Evolutionary conservation across 169 alveolate genomes (phyloP), one percentile per base, ranked within the genome.

Genomic region (Miamiensis avidus): DNA sequence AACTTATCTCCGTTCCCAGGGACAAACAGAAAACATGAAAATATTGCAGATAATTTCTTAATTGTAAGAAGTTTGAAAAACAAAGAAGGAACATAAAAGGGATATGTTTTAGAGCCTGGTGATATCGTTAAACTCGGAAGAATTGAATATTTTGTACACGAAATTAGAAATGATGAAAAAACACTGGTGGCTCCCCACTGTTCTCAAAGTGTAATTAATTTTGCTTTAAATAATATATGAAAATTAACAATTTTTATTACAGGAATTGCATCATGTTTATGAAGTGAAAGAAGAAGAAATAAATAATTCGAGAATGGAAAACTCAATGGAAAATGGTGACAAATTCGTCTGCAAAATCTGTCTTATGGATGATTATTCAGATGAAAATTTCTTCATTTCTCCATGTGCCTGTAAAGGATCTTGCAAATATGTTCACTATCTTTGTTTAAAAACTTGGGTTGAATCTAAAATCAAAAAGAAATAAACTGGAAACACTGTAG

Each of bases 351-450:
- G 98, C 76, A 90, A 95, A 86, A 89, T 96, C 72, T 96, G 98
- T 72, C 92, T 93, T 88, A 26, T 85, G 1, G 95, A 91, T 32
- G 97, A 93, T 28, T 83, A 83, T 34, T 89, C 89, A 30, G 89
- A 81, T 0, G 83, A 89, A 16, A 91, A 95, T 65, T 97, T 97
- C 31, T 88, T 95, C 15, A 82, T 95, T 28, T 88, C 92, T 82
- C 95, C 96, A 29, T 96, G 98, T 82, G 88, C 93, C 34, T 96
- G 98, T 74, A 86, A 91, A 73, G 98, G 98, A 4, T 84, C 94
- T 49, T 88, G 95, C 65, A 91, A 95, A 82, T 93, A 77, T 86
- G 94, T 96, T 31, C 98, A 96, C 91, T 91, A 92, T 77, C 89
- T 88, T 34, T 96, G 98, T 77, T 89, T 96, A 34, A 89, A 91